Percentiles rank a stretch among this genome's conserved stretches.
Evolutionary conservation across 1,284 basidiomycete genomes (phyloP).

Genomic region (Ceratobasidium sp.): DNA sequence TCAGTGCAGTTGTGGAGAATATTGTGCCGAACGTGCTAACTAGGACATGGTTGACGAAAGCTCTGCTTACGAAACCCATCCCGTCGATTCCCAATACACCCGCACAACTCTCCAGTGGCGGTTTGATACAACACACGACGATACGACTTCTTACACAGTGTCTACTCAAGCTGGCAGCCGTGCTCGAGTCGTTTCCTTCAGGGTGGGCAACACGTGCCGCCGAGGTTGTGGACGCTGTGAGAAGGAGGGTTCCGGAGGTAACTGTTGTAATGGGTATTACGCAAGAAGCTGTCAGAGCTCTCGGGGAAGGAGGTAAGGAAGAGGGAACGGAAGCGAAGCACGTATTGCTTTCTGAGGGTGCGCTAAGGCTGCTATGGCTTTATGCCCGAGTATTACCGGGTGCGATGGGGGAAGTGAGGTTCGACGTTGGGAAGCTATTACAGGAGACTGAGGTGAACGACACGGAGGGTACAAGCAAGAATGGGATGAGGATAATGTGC

Average conservation of each 20-base stretch:
- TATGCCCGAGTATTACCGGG: constrained; percentile 84
- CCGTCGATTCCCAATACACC: constrained; percentile 57
- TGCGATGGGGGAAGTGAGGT: constrained; percentile 80
- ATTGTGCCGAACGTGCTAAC: constrained; percentile 78
- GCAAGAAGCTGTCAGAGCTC: constrained; percentile 58
- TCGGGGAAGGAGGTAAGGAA: constrained; percentile 34
- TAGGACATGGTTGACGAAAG: constrained; percentile 81
- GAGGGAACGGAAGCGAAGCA: constrained; percentile 61
- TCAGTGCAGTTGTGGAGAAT: constrained; percentile 77
- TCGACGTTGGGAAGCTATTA: constrained; percentile 87
- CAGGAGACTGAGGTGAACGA: constrained; percentile 62
- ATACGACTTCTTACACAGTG: constrained; percentile 80
- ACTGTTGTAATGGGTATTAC: constrained; percentile 84
- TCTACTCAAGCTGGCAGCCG: constrained; percentile 74
- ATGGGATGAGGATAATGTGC: constrained; percentile 67
- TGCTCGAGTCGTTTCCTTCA: constrained; percentile 67
- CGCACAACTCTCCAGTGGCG: constrained; percentile 55
- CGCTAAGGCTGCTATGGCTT: constrained; percentile 83
- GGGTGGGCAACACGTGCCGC: constrained; percentile 76
- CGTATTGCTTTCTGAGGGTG: constrained; percentile 76
- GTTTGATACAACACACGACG: constrained; percentile 85
- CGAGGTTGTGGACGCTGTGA: constrained; percentile 82
- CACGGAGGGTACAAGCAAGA: constrained; percentile 44
- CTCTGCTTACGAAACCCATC: constrained; percentile 62
- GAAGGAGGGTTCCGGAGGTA: constrained; percentile 84